A percentile compares a stretch with the other conserved stretches of the same genome.
Evolutionary conservation across 129 eudicot genomes (phyloP).

Genomic region (Saussurea involucrata): DNA sequence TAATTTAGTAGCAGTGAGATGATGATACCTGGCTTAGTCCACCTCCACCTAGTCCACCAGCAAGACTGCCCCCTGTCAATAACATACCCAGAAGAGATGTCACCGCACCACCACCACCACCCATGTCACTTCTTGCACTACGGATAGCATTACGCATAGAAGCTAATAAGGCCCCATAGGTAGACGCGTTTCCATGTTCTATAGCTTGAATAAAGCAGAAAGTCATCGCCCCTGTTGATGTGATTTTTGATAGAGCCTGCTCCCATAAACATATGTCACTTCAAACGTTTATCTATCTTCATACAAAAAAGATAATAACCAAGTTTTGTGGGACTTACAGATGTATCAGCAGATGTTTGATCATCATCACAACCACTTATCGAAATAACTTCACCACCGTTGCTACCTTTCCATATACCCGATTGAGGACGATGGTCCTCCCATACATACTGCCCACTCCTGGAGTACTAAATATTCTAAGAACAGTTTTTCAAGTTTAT

Average conservation of each 20-base stretch:
- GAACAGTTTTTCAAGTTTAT: background rate
- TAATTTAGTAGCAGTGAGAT: background rate
- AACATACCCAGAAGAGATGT: conserved; percentile 79
- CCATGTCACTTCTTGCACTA: conserved; percentile 25
- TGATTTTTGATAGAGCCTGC: conserved; percentile 53
- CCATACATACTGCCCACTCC: conserved; percentile 55
- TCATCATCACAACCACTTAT: conserved; percentile 69
- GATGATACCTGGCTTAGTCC: conserved; percentile 75
- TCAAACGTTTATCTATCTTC: background rate
- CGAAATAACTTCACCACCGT: conserved; percentile 64
- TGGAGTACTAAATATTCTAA: background rate
- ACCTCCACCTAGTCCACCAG: conserved; percentile 65
- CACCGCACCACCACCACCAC: conserved; percentile 46
- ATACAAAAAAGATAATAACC: background rate
- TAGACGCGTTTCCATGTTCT: conserved; percentile 41
- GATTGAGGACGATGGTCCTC: conserved; percentile 40
- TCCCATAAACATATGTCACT: conserved; percentile 5
- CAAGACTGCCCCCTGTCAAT: conserved; percentile 54
- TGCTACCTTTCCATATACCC: conserved; percentile 53
- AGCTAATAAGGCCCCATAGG: conserved; percentile 44
- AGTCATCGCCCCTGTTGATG: conserved; percentile 59
- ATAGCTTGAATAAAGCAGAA: conserved; percentile 58
- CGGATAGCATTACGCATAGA: conserved; percentile 45
- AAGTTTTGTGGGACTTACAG: conserved; percentile 38
- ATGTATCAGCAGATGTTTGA: conserved; percentile 55